A percentile compares a stretch with the other conserved stretches of the same genome.
Conservation (phyloP, 1,284 basidiomycete species). For the Xerocomus amazonicus region DNA sequence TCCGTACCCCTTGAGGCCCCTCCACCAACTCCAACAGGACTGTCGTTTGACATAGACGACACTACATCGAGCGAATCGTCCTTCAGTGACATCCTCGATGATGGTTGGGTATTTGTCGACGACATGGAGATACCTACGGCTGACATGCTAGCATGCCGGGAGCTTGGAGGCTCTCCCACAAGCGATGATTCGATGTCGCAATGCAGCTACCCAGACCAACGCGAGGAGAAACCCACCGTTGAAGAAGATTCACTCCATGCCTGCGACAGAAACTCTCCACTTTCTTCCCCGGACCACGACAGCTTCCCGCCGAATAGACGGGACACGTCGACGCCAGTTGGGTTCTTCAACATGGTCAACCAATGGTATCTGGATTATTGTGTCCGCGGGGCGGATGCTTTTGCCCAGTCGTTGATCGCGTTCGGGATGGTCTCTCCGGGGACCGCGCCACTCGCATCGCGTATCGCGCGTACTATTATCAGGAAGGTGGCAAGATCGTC, state of each 20-base stretch:
- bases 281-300: constrained; percentile 12
- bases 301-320: constrained; percentile 7
- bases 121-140: neutral
- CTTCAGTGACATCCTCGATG: neutral
- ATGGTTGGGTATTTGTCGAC: constrained; percentile 4
- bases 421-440: constrained; percentile 13
- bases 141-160: constrained; percentile 1
- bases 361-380: constrained; percentile 23
- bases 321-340: constrained; percentile 2
- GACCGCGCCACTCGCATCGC: constrained; percentile 18
- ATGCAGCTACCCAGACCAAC: neutral
- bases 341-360: constrained; percentile 16
- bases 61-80: neutral
- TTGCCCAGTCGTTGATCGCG: constrained; percentile 22
- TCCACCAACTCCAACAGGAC: constrained; percentile 19
- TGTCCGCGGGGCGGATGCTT: constrained; percentile 14
- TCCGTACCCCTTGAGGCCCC: constrained; percentile 10
- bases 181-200: neutral
- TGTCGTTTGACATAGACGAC: constrained; percentile 4
- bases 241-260: constrained; percentile 2
- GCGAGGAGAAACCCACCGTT: neutral
- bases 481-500: constrained; percentile 14
- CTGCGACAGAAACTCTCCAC: neutral
- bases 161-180: neutral
- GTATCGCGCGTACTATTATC: constrained; percentile 17